These are phyloP conservation scores for Cutaneotrichosporon mucoides DNA, from an alignment of 1,284 basidiomycete species.

Conservation along the genomic window DNA sequence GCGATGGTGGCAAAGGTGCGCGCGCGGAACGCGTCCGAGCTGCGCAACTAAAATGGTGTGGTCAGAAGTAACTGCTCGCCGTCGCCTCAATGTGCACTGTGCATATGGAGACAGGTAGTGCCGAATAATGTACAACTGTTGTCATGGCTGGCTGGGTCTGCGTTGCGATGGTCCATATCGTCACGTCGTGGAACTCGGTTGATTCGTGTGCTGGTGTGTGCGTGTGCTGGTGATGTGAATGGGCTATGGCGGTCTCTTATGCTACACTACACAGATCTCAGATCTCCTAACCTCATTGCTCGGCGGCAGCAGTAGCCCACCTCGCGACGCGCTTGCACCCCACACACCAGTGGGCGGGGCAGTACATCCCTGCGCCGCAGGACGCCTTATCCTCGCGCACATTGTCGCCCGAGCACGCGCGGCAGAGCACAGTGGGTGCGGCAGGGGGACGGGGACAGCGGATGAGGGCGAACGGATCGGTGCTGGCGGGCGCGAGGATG, in stretches of 20 bases:
- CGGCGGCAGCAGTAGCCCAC: not conserved
- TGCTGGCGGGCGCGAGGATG: not conserved
- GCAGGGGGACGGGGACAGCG: not conserved
- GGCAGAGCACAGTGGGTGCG: not conserved
- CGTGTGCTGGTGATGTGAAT: too few relatives aligned
- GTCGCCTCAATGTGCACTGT: too few relatives aligned
- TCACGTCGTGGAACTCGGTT: too few relatives aligned
- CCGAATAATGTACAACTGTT: too few relatives aligned
- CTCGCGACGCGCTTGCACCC: conserved; percentile 1
- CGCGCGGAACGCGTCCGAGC: not conserved
- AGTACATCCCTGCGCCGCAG: not conserved
- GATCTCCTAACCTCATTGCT: not conserved
- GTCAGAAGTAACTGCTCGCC: too few relatives aligned
- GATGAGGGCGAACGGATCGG: not conserved
- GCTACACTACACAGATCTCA: too few relatives aligned
- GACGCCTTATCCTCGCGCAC: not conserved
- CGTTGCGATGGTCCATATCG: too few relatives aligned
- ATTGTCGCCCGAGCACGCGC: not conserved
- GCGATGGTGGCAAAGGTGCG: not conserved
- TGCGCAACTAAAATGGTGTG: too few relatives aligned
- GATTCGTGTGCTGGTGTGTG: too few relatives aligned
- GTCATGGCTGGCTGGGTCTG: too few relatives aligned
- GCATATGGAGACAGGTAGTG: too few relatives aligned
- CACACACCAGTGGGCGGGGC: conserved; percentile 5
- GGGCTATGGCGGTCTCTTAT: too few relatives aligned